Evolutionary conservation across 116 monocot species (phyloP).

Genomic region (Dioscorea cayenensis): DNA sequence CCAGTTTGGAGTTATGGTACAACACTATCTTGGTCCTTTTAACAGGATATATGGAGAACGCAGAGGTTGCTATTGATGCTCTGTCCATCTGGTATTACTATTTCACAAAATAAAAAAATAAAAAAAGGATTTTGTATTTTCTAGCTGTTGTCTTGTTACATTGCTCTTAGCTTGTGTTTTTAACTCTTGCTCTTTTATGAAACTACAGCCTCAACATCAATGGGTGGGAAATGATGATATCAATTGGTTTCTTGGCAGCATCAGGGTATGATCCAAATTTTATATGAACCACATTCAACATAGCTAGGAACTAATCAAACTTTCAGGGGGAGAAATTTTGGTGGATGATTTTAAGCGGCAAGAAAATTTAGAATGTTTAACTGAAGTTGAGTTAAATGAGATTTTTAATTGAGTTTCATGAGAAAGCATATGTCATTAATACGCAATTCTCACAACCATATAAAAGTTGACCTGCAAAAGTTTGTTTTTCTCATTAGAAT

Average conservation of each 20-base stretch:
- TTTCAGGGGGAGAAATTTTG: too few relatives aligned
- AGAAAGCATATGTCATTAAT: too few relatives aligned
- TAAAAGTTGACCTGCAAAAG: too few relatives aligned
- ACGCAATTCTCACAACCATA: too few relatives aligned
- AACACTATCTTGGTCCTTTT: conserved; percentile 40
- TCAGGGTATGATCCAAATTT: conserved; percentile 29
- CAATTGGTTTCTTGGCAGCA: conserved; percentile 62
- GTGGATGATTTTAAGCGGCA: too few relatives aligned
- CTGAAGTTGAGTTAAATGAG: too few relatives aligned
- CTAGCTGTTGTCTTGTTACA: background rate
- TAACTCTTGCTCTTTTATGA: background rate
- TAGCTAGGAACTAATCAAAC: too few relatives aligned
- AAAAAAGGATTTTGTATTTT: background rate
- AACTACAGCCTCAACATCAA: conserved; percentile 55
- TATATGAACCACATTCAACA: background rate
- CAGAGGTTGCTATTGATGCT: conserved; percentile 40
- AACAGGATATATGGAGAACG: conserved; percentile 40
- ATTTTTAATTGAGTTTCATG: too few relatives aligned
- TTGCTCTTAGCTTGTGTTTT: background rate
- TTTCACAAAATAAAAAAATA: background rate
- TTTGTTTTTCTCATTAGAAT: too few relatives aligned
- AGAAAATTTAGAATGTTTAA: too few relatives aligned
- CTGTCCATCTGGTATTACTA: conserved; percentile 15
- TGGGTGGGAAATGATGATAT: conserved; percentile 83
- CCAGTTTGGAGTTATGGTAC: conserved; percentile 46